These are phyloP conservation scores for Ilex asprella DNA, from an alignment of 257 asterid species.

Conservation along the genomic window DNA sequence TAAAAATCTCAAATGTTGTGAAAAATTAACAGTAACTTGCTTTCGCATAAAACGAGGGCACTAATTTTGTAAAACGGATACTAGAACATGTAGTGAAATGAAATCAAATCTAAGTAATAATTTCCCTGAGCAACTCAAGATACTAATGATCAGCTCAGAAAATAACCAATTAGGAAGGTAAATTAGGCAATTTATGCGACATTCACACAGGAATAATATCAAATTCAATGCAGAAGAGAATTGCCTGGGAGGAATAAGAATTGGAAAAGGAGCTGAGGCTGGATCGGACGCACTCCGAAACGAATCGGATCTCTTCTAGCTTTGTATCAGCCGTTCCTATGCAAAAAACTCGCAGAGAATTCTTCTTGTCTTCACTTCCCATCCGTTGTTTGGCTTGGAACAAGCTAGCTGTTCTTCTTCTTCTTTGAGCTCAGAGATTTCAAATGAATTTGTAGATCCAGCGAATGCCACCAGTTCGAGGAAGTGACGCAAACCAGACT, in stretches of 20 bases:
- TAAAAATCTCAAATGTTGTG: no score
- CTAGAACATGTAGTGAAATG: no score
- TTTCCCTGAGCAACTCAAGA: not conserved
- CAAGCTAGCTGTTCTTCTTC: no score
- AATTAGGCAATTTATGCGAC: not conserved
- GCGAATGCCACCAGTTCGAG: no score
- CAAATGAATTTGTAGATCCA: no score
- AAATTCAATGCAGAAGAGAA: not conserved
- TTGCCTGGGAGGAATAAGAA: slow-evolving; percentile 45
- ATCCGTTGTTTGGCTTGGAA: not conserved
- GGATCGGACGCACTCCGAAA: slow-evolving; percentile 49
- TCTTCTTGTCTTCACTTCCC: not conserved
- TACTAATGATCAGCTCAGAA: not conserved
- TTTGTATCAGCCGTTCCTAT: slow-evolving; percentile 89
- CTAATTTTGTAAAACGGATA: no score
- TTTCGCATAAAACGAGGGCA: no score
- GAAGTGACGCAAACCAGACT: no score
- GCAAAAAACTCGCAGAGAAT: slow-evolving; percentile 42
- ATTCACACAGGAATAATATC: not conserved
- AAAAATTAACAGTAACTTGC: no score
- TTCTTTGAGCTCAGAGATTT: no score
- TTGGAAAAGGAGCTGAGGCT: slow-evolving; percentile 41
- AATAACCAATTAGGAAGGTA: not conserved
- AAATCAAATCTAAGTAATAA: not conserved
- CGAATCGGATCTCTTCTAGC: slow-evolving; percentile 65